These are phyloP conservation scores for Neofusicoccum laricinum DNA, from an alignment of 2,329 filamentous ascomycete genomes.

Conservation along the genomic window DNA sequence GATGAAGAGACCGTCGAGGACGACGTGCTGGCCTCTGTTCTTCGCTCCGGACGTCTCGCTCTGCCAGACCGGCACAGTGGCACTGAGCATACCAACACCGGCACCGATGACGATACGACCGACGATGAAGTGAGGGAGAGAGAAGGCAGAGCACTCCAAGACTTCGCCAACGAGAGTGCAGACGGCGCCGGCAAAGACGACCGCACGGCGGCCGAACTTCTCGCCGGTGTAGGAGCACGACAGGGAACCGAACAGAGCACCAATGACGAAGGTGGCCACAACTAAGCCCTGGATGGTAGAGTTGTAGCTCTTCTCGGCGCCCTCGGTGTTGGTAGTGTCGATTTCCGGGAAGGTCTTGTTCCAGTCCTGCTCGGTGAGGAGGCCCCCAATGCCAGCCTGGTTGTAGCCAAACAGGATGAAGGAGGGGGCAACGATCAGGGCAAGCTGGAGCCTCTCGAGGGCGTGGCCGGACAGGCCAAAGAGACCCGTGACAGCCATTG, in stretches of 20 bases:
- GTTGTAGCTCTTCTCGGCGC: constrained; percentile 42
- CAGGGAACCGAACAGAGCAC: constrained; percentile 46
- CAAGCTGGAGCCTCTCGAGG: constrained; percentile 31
- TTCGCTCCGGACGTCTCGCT: constrained; percentile 38
- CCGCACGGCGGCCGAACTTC: constrained; percentile 43
- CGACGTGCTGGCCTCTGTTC: constrained; percentile 41
- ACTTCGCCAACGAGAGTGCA: constrained; percentile 44
- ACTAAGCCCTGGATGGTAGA: constrained; percentile 46
- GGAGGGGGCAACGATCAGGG: constrained; percentile 38
- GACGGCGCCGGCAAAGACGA: constrained; percentile 42
- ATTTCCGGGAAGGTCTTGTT: constrained; percentile 48
- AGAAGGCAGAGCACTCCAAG: constrained; percentile 44
- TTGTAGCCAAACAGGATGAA: constrained; percentile 54
- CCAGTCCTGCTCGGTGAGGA: constrained; percentile 41
- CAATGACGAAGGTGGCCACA: constrained; percentile 45
- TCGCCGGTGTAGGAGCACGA: constrained; percentile 47
- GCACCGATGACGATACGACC: constrained; percentile 45
- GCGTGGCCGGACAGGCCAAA: constrained; percentile 26
- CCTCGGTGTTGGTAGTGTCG: constrained; percentile 45
- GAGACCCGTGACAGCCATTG: constrained; percentile 39
- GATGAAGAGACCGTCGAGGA: constrained; percentile 47
- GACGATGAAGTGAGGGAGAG: constrained; percentile 46
- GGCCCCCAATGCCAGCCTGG: constrained; percentile 49
- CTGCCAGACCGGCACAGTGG: constrained; percentile 49
- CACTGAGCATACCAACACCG: constrained; percentile 44